Base-by-base conservation (phyloP, 306 rosid genomes). In the Vicia faba region DNA sequence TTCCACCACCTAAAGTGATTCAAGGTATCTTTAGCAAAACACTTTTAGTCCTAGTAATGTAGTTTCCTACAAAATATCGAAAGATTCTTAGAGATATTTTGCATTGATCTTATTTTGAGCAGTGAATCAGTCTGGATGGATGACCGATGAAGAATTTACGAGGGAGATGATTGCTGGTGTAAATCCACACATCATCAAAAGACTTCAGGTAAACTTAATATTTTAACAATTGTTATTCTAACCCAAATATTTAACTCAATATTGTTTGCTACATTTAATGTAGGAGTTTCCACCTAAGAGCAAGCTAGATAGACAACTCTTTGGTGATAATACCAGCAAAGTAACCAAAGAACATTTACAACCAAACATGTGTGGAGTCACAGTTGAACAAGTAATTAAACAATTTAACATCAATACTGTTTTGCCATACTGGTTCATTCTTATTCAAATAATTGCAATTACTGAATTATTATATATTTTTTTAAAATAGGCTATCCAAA, bases 81-180 rank as follows among this genome's bases (percentile, higher is more conserved):
- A 18, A 67, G 7, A 36, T 53, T 16, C 11, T 60, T 3, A 76
- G 13, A 1, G 4, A 54, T 64, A 3, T 64, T 64, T 45, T 9
- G 8, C 11, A 28, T 46, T 56, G 4, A 3, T 64, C 3, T 79
- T 64, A n/a, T 67, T 69, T 81, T 65, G 75, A 63, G 6, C 68
- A 88, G 95, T 78, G 71, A 65, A 82, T 36, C 64, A 56, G 13
- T 72, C 81, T 38, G 91, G 78, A 40, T 88, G 96, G 96, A 86
- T 84, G 84, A 86, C 88, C 2, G 96, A 88, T 72, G 96, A 86
- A 75, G 92, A 88, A 67, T 88, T 88, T 74, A 86, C 86, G 1
- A 74, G 96, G 66, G 92, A 88, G 68, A 86, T 80, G 86, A 72
- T 84, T 69, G 91, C 89, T 8, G 96, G 96, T 45, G 85, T 86